Conservation (phyloP, 75 land plant genomes). For the Picea glauca region DNA sequence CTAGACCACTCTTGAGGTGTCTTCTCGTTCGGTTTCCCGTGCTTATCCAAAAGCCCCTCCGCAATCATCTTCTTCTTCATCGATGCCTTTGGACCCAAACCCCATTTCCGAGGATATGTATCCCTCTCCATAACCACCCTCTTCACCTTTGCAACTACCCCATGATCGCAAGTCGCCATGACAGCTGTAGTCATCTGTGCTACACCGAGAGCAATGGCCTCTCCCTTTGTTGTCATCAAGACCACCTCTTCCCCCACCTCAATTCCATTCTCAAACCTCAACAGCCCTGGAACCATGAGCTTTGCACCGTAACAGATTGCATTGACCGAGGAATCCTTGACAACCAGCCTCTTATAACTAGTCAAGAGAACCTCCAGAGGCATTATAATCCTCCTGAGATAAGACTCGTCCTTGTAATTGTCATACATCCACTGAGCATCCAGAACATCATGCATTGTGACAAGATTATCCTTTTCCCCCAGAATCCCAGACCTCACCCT, state of each 20-base stretch:
- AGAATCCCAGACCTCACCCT: conserved; percentile 87
- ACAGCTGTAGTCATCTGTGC: conserved; percentile 97
- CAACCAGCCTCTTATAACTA: conserved; percentile 87
- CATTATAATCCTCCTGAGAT: conserved; percentile 86
- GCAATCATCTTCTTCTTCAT: conserved; percentile 92
- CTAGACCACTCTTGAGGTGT: conserved; percentile 69
- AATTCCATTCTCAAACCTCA: conserved; percentile 90
- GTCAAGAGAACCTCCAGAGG: conserved; percentile 85
- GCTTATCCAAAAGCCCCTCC: conserved; percentile 83
- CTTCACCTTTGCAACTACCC: conserved; percentile 89
- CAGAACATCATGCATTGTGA: conserved; percentile 94
- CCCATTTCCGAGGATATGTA: conserved; percentile 98
- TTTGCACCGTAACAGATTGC: conserved; percentile 98
- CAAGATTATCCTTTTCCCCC: conserved; percentile 94
- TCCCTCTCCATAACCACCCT: conserved; percentile 99
- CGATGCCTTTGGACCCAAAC: conserved; percentile 82
- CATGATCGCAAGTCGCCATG: conserved; percentile 98
- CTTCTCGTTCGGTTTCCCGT: conserved; percentile 88
- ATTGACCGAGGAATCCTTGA: conserved; percentile 94
- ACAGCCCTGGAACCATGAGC: conserved; percentile 93
- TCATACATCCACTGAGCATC: conserved; percentile 95
- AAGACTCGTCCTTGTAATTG: conserved; percentile 75
- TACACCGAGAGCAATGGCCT: conserved; percentile 90
- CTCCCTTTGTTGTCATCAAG: conserved; percentile 94
- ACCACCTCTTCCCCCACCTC: conserved; percentile 92